These are phyloP conservation scores for Zea mays DNA, from an alignment of 176 grass and related monocot genomes.

Conservation along the genomic window DNA sequence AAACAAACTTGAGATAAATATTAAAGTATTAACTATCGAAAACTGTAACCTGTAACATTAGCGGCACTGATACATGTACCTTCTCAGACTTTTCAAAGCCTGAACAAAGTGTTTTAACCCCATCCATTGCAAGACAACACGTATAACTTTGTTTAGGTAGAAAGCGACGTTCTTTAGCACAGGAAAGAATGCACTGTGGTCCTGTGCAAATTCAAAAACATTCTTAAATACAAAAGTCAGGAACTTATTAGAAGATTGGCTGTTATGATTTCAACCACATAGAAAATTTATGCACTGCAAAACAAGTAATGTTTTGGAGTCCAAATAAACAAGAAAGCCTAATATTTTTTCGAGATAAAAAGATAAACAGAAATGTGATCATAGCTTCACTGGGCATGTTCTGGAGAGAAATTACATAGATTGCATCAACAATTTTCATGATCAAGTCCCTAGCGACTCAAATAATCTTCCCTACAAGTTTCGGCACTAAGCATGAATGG, in stretches of 20 bases:
- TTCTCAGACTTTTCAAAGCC: slow-evolving; percentile 87
- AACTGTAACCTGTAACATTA: slow-evolving; percentile 6
- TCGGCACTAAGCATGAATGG: background rate
- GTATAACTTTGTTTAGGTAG: slow-evolving; percentile 96
- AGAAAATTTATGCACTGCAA: slow-evolving; percentile 14
- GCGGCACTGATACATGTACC: slow-evolving; percentile 43
- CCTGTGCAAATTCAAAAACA: slow-evolving; percentile 51
- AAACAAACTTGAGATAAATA: slow-evolving; percentile 32
- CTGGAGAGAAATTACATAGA: slow-evolving; percentile 6
- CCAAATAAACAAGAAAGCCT: slow-evolving; percentile 2
- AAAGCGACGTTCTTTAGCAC: slow-evolving; percentile 77
- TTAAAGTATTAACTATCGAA: slow-evolving; percentile 12
- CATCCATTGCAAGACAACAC: slow-evolving; percentile 97
- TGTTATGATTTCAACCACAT: slow-evolving; percentile 8
- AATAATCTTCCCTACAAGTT: background rate
- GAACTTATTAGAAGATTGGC: slow-evolving; percentile 4
- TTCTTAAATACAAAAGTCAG: slow-evolving; percentile 24
- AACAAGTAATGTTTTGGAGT: slow-evolving; percentile 18
- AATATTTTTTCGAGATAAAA: background rate
- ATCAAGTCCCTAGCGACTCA: background rate
- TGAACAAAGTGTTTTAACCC: slow-evolving; percentile 77
- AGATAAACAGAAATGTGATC: slow-evolving; percentile 8
- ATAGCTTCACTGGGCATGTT: background rate
- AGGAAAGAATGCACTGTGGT: slow-evolving; percentile 83
- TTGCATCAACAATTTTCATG: slow-evolving; percentile 17